Percentiles rank a stretch among this genome's conserved stretches.
These are phyloP conservation scores for Naegleria lovaniensis DNA, from an alignment of 208 protist species.

Conservation along the genomic window DNA sequence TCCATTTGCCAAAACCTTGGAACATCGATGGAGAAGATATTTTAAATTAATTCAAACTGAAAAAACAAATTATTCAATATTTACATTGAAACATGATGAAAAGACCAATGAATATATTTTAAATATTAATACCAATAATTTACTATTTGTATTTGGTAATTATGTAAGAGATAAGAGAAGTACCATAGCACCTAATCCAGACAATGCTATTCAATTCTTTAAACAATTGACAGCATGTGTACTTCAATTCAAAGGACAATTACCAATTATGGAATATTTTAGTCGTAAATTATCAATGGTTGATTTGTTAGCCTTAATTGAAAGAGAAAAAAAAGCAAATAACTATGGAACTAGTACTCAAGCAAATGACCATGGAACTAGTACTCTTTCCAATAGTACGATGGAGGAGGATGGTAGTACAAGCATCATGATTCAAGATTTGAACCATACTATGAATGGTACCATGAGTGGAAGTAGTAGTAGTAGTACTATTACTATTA, in stretches of 20 bases:
- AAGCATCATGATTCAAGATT: too few species aligned
- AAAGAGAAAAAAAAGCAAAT: too few species aligned
- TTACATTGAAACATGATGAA: neutral
- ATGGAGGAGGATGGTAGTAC: too few species aligned
- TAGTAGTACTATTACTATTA: too few species aligned
- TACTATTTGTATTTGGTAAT: neutral
- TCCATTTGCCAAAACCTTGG: neutral
- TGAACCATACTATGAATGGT: too few species aligned
- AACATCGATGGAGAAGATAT: neutral
- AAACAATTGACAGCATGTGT: neutral
- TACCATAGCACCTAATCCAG: neutral
- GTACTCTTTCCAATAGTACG: too few species aligned
- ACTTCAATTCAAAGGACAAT: neutral
- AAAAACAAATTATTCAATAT: neutral
- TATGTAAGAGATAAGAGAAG: neutral
- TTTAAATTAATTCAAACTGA: neutral
- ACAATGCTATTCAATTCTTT: neutral
- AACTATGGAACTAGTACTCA: too few species aligned
- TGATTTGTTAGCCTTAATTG: neutral
- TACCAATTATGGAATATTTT: constrained; percentile 1
- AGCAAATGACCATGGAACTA: too few species aligned
- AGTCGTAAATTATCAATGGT: neutral
- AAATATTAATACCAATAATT: neutral
- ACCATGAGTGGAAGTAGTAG: too few species aligned
- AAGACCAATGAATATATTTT: neutral